phyloP scores from a whole-genome alignment of 176 grass and related monocot species.

The Chloris gayana region DNA sequence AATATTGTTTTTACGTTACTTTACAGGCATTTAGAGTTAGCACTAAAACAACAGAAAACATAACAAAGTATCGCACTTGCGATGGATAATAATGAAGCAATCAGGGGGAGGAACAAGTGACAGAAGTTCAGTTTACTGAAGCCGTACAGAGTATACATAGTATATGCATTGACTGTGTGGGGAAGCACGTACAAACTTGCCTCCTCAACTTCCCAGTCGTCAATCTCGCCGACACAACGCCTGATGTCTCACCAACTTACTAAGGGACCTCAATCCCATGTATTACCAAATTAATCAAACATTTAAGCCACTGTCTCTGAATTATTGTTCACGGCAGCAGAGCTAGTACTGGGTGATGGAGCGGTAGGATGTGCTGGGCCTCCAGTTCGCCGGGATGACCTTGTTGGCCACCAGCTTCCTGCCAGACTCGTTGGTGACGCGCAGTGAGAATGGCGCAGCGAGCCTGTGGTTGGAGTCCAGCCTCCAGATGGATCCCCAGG shows the following conservation, averaged over 20 bases:
- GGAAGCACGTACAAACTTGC: conserved; percentile 41
- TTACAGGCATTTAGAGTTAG: neutral
- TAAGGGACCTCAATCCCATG: conserved; percentile 7
- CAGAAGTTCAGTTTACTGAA: neutral
- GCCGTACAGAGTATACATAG: neutral
- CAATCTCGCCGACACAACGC: conserved; percentile 27
- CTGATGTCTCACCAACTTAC: conserved; percentile 24
- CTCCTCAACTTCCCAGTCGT: conserved; percentile 40
- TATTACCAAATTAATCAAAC: neutral
- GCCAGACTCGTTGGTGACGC: conserved; percentile 38
- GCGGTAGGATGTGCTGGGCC: conserved; percentile 40
- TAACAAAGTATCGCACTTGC: too few relatives aligned
- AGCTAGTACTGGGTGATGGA: conserved; percentile 41
- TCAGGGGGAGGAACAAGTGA: neutral
- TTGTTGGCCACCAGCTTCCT: conserved; percentile 49
- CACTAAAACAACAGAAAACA: too few relatives aligned
- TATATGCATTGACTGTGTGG: conserved; percentile 35
- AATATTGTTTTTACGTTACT: neutral
- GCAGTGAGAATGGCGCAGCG: conserved; percentile 62
- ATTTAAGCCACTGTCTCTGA: neutral
- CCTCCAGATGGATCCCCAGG: conserved; percentile 62
- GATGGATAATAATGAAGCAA: neutral
- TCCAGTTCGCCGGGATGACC: conserved; percentile 63
- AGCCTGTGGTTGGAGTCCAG: conserved; percentile 50
- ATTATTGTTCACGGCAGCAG: neutral